Percentiles rank a stretch among this genome's conserved stretches.
phyloP scores from a whole-genome alignment of 2,329 filamentous ascomycete species.

The Epichloe gansuensis region DNA sequence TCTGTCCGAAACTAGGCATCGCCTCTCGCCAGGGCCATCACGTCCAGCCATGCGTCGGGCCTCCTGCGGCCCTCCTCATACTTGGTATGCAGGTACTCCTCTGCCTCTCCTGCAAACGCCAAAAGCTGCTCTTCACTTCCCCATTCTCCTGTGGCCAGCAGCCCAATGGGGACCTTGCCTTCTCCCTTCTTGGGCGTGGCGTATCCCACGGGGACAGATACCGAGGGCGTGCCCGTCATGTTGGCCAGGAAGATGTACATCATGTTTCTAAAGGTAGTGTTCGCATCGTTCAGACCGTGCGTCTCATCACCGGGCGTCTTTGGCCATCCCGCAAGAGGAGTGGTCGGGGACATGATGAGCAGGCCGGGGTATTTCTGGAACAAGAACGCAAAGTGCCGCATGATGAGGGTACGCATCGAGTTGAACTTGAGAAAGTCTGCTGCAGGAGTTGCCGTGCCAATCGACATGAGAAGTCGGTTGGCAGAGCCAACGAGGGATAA shows the following conservation, averaged over 20 bases:
- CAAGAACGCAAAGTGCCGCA: conserved; percentile 62
- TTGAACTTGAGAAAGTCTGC: conserved; percentile 61
- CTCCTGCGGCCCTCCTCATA: conserved; percentile 35
- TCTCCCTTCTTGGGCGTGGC: conserved; percentile 39
- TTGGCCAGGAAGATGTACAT: conserved; percentile 79
- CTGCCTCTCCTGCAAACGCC: conserved; percentile 44
- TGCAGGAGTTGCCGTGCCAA: conserved; percentile 51
- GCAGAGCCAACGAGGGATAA: conserved; percentile 46
- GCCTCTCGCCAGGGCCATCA: conserved; percentile 24
- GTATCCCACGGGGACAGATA: conserved; percentile 66
- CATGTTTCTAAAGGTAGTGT: conserved; percentile 65
- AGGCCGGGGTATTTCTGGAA: conserved; percentile 61
- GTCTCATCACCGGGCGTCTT: conserved; percentile 42
- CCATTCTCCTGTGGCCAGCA: conserved; percentile 56
- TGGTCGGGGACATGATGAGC: conserved; percentile 66
- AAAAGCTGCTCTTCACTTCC: conserved; percentile 51
- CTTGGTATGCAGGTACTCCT: conserved; percentile 38
- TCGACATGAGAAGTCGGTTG: conserved; percentile 56
- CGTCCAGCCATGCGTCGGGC: conserved; percentile 46
- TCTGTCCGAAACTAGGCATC: neutral
- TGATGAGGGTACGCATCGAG: conserved; percentile 60
- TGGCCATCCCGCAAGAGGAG: conserved; percentile 63
- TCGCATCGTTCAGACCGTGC: conserved; percentile 66
- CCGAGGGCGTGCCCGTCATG: conserved; percentile 62
- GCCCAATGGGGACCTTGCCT: conserved; percentile 46